Conservation (phyloP, 805 yeast species). For the Candida maris region DNA sequence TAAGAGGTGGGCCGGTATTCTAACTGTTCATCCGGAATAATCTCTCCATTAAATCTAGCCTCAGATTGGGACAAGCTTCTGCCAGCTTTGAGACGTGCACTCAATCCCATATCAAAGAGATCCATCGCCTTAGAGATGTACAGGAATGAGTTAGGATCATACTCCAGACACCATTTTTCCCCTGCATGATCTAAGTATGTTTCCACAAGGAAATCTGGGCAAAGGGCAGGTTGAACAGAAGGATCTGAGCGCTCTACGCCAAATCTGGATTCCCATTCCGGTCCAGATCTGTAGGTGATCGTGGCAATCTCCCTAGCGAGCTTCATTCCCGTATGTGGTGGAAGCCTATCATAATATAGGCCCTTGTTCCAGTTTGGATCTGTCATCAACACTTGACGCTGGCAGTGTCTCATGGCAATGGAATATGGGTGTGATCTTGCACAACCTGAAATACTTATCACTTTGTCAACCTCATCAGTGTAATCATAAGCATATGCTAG, state of each 20-base stretch:
- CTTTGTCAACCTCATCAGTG: slow-evolving; percentile 67
- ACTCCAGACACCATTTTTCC: slow-evolving; percentile 86
- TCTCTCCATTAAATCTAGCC: slow-evolving; percentile 26
- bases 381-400: slow-evolving; percentile 88
- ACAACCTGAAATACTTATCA: slow-evolving; percentile 85
- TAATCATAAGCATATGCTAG: slow-evolving; percentile 83
- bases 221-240: slow-evolving; percentile 72
- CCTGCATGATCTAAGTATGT: slow-evolving; percentile 94
- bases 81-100: slow-evolving; percentile 43
- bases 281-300: slow-evolving; percentile 90
- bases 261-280: slow-evolving; percentile 93
- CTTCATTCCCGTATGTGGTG: slow-evolving; percentile 95
- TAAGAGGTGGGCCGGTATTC: slow-evolving; percentile 30
- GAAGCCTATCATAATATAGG: slow-evolving; percentile 64
- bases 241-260: slow-evolving; percentile 87
- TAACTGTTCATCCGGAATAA: slow-evolving; percentile 21
- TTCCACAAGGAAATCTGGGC: slow-evolving; percentile 91
- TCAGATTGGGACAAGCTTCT: slow-evolving; percentile 39
- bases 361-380: slow-evolving; percentile 96
- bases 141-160: slow-evolving; percentile 84
- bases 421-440: slow-evolving; percentile 93
- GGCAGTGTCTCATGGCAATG: slow-evolving; percentile 89
- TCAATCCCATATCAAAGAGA: slow-evolving; percentile 70
- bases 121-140: slow-evolving; percentile 95
- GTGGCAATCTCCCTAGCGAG: slow-evolving; percentile 92